Base-by-base conservation (phyloP, 2,329 filamentous ascomycete genomes). In the Colletotrichum sp. region DNA sequence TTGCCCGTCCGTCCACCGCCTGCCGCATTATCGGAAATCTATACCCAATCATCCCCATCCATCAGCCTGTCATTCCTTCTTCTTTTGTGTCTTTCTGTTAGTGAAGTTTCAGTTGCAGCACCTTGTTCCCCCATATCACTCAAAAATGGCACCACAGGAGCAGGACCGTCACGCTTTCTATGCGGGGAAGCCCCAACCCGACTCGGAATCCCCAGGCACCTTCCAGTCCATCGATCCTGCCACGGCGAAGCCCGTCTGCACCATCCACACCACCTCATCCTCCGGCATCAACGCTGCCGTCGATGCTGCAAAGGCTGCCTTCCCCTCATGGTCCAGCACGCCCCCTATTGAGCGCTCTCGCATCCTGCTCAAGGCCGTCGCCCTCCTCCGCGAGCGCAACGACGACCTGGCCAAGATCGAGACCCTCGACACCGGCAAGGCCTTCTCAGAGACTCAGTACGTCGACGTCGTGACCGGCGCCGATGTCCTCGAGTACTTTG, bases 401-500 rank as follows among this genome's bases (percentile, higher is more conserved):
- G 94, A 98, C 81, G 92, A 93, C 72, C 93, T 98, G 57, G 95
- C 95, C 67, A 90, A 89, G 72, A 88, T 95, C 72, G 95, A 98
- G 86, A 98, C 95, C 3, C 88, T 93, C 81, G 95, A 98, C 84
- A 98, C 95, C 0, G 95, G 96, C 82, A 98, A 98, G 84, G 92
- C 95, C 9, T 96, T 91, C 84, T 94, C 93, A 5, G 95, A 98
- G 85, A 98, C 96, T 5, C 94, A 93, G 69, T 92, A 93, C 0
- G 95, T 98, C 32, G 96, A 98, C 82, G 89, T 98, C 26, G 90
- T 93, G 57, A 97, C 95, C 0, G 95, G 95, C 64, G 94, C 94
- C 28, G 95, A 98, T 83, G 94, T 96, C 34, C 89, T 98, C 76
- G 95, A 97, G 83, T 98, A 96, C 87, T 98, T 94, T 84, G 95